Evolutionary conservation across 2,329 filamentous ascomycete species (phyloP).

Genomic region (Neonectria hederae): DNA sequence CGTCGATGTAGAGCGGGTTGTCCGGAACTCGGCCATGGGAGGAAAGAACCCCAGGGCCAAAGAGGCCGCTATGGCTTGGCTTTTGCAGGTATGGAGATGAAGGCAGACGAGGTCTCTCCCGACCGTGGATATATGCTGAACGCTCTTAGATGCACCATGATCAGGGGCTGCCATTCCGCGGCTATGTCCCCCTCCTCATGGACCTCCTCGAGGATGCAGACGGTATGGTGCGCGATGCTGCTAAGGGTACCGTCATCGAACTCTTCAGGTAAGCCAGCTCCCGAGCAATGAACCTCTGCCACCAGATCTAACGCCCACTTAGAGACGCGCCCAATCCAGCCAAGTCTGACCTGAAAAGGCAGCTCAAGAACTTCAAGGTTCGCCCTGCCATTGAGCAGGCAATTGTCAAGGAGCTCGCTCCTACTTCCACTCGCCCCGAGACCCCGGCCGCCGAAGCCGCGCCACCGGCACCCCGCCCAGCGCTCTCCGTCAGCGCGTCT

Average conservation of each 20-base stretch:
- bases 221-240: conserved; percentile 83
- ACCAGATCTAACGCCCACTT: conserved; percentile 18
- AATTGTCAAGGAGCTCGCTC: conserved; percentile 78
- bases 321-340: conserved; percentile 82
- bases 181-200: conserved; percentile 84
- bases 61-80: conserved; percentile 85
- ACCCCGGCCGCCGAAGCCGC: conserved; percentile 51
- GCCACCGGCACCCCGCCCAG: conserved; percentile 51
- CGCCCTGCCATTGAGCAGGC: conserved; percentile 85
- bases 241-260: conserved; percentile 85
- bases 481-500: conserved; percentile 62
- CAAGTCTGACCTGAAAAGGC: conserved; percentile 88
- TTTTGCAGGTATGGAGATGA: conserved; percentile 70
- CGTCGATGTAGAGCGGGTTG: conserved; percentile 79
- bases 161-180: conserved; percentile 80
- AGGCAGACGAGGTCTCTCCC: neutral
- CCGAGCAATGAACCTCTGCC: neutral
- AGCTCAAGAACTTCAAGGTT: conserved; percentile 85
- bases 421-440: conserved; percentile 56
- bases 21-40: conserved; percentile 80
- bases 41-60: conserved; percentile 87
- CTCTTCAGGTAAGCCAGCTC: conserved; percentile 74
- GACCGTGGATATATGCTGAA: conserved; percentile 21
- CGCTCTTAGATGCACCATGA: conserved; percentile 77
- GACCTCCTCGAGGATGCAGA: conserved; percentile 91